Conservation (phyloP, 1,284 basidiomycete species). For the Wallemia hederae region DNA sequence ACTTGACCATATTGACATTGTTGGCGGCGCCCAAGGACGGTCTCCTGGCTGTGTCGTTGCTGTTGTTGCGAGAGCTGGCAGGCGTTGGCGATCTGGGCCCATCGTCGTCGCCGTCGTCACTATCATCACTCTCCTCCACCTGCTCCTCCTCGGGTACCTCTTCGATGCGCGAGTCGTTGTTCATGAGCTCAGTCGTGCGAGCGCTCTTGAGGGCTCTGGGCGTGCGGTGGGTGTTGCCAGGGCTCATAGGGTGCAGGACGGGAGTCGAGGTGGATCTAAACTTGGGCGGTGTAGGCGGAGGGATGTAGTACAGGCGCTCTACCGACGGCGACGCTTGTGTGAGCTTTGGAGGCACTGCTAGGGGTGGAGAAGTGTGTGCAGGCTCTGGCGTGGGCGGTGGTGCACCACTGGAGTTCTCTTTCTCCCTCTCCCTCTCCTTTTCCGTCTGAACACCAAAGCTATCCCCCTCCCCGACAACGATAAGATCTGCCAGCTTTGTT, state of each 20-base stretch:
- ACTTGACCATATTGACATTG: too few relatives aligned
- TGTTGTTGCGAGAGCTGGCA: neutral
- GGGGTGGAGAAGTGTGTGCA: neutral
- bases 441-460: neutral
- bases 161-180: neutral
- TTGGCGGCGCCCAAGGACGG: neutral
- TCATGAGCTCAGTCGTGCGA: neutral
- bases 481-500: neutral
- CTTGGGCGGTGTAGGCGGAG: neutral
- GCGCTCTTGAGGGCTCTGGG: neutral
- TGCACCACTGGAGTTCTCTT: too few relatives aligned
- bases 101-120: neutral
- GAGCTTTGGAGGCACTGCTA: neutral
- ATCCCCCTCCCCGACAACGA: neutral
- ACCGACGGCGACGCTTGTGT: neutral
- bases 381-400: neutral
- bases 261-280: neutral
- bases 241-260: neutral
- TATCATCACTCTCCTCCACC: too few relatives aligned
- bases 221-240: neutral
- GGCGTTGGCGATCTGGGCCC: neutral
- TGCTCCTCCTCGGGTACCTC: neutral
- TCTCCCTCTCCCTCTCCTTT: neutral
- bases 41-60: neutral
- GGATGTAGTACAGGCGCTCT: neutral